Percentiles rank a stretch among this genome's conserved stretches.
phyloP scores from a whole-genome alignment of 2,329 filamentous ascomycete genomes.

The Dactylellina sp. region DNA sequence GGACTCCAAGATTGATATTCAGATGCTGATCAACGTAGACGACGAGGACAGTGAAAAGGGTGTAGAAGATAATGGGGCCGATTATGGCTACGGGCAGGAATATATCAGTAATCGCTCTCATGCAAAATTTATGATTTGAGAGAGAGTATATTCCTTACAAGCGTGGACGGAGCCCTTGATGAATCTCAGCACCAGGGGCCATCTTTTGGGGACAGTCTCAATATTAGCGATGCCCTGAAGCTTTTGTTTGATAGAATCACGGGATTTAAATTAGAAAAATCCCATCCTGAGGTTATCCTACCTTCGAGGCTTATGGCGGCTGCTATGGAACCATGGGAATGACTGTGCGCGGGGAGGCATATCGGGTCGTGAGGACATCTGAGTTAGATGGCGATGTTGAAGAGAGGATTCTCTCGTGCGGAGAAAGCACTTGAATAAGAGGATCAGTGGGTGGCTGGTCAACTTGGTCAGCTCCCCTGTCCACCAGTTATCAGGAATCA shows the following conservation, averaged over 20 bases:
- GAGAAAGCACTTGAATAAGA: neutral
- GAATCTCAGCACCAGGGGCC: constrained; percentile 74
- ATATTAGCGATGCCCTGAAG: constrained; percentile 4
- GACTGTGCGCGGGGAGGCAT: constrained; percentile 49
- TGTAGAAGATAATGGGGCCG: constrained; percentile 70
- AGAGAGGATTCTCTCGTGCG: neutral
- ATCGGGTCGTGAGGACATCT: neutral
- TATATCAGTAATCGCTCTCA: neutral
- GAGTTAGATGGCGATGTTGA: neutral
- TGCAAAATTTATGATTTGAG: no score
- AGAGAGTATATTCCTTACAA: constrained; percentile 37
- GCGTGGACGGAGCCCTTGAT: constrained; percentile 74
- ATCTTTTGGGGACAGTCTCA: constrained; percentile 63
- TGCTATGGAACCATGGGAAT: constrained; percentile 54
- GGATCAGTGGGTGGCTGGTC: neutral
- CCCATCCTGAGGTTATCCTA: constrained; percentile 3
- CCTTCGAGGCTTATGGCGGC: constrained; percentile 56
- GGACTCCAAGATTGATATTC: constrained; percentile 68
- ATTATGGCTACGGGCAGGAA: constrained; percentile 65
- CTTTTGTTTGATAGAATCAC: neutral
- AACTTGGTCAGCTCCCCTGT: neutral
- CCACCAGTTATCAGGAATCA: constrained; percentile 3
- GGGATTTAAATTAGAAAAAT: no score
- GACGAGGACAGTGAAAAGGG: constrained; percentile 70
- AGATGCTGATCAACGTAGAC: constrained; percentile 70